Conservation (phyloP, 306 rosid genomes). For the Vigna reflexopilosa region DNA sequence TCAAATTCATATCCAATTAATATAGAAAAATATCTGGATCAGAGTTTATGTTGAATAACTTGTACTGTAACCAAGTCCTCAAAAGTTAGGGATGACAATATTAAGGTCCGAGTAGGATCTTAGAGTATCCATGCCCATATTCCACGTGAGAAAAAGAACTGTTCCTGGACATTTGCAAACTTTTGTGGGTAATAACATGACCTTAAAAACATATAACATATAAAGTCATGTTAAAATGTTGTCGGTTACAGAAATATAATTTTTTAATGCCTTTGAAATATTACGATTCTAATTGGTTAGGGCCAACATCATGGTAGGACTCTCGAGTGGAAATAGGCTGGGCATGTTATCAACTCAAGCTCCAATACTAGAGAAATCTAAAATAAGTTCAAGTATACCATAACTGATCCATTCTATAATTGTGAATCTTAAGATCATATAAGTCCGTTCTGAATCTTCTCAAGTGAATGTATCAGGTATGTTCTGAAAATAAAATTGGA, state of each 20-base stretch:
- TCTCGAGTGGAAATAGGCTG: not conserved
- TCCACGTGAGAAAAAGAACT: too few species aligned
- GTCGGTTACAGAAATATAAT: not conserved
- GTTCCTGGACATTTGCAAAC: too few species aligned
- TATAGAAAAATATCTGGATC: too few species aligned
- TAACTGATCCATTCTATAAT: slow-evolving; percentile 15
- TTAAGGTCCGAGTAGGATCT: too few species aligned
- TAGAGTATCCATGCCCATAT: not conserved
- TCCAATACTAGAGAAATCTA: not conserved
- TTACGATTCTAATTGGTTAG: not conserved
- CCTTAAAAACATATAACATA: not conserved
- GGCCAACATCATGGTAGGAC: not conserved
- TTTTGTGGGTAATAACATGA: too few species aligned
- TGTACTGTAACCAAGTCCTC: not conserved
- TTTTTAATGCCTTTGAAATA: not conserved
- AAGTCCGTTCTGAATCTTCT: slow-evolving; percentile 31
- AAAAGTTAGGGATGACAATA: not conserved
- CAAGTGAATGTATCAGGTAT: slow-evolving; percentile 20
- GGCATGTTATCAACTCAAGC: slow-evolving; percentile 13
- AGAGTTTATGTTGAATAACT: not conserved
- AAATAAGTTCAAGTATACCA: slow-evolving; percentile 19
- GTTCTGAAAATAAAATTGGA: slow-evolving; percentile 31
- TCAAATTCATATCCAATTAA: too few species aligned
- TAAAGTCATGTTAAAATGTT: slow-evolving; percentile 1
- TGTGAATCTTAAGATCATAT: not conserved